A percentile compares a stretch with the other conserved stretches of the same genome.
Evolutionary conservation across 1,284 basidiomycete genomes (phyloP).

Genomic region (Rhizoctonia solani): DNA sequence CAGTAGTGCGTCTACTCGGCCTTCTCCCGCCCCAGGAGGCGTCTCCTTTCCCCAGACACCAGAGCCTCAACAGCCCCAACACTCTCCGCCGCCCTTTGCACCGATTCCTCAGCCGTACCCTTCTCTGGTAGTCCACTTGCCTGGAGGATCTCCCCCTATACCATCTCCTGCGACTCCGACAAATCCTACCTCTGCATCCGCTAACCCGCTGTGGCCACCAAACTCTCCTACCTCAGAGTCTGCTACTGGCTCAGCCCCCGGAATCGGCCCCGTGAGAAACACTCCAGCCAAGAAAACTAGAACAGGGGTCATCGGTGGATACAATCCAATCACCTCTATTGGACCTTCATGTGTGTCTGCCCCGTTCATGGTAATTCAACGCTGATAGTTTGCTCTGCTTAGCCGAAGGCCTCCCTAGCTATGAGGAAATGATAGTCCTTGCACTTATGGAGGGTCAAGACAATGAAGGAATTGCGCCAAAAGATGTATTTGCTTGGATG

Average conservation of each 20-base stretch:
- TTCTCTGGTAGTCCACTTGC: slow-evolving; percentile 40
- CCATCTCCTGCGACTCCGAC: slow-evolving; percentile 29
- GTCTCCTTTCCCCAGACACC: slow-evolving; percentile 46
- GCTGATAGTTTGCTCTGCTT: slow-evolving; percentile 1
- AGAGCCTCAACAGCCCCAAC: slow-evolving; percentile 47
- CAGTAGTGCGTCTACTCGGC: slow-evolving; percentile 42
- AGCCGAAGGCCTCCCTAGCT: slow-evolving; percentile 66
- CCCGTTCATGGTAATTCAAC: not conserved
- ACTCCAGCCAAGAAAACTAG: slow-evolving; percentile 26
- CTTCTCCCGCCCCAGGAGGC: slow-evolving; percentile 43
- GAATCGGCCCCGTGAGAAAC: not conserved
- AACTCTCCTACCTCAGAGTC: slow-evolving; percentile 4
- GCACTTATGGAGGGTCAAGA: slow-evolving; percentile 66
- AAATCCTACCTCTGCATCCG: slow-evolving; percentile 41
- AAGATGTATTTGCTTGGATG: slow-evolving; percentile 79
- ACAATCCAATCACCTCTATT: slow-evolving; percentile 26
- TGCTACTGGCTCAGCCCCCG: slow-evolving; percentile 5
- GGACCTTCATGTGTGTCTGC: slow-evolving; percentile 16
- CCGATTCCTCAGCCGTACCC: slow-evolving; percentile 49
- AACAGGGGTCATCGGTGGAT: slow-evolving; percentile 23
- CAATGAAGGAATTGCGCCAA: slow-evolving; percentile 71
- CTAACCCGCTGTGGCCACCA: slow-evolving; percentile 49
- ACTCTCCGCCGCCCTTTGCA: slow-evolving; percentile 44
- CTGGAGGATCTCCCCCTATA: slow-evolving; percentile 7
- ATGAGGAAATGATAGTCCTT: slow-evolving; percentile 85